Percentiles rank a stretch among this genome's conserved stretches.
Evolutionary conservation across 176 grass and related monocot genomes (phyloP).

Genomic region (Oryza meyeriana): DNA sequence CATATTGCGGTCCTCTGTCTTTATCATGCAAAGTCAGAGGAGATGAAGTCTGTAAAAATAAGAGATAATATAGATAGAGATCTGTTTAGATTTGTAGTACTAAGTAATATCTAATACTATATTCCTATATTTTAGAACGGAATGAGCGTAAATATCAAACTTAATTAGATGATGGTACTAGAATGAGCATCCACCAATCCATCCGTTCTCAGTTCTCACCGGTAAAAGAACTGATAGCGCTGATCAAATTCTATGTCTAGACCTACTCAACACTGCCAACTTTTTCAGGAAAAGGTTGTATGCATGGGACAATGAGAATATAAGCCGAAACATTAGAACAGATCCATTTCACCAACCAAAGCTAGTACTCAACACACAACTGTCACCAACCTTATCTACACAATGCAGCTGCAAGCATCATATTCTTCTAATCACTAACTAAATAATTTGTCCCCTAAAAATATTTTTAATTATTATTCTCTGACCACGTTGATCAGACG

Average conservation of each 20-base stretch:
- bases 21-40: no score
- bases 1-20: no score
- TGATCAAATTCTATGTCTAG: not conserved
- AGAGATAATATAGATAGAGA: no score
- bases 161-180: no score
- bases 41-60: no score
- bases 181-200: not conserved
- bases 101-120: no score
- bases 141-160: no score
- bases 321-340: slow-evolving; percentile 2
- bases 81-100: no score
- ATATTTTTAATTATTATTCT: not conserved
- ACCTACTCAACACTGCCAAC: not conserved
- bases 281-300: not conserved
- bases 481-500: slow-evolving; percentile 28
- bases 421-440: not conserved
- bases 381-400: not conserved
- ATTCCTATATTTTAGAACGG: no score
- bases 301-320: not conserved
- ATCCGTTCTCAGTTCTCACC: not conserved
- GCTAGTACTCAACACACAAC: not conserved
- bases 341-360: not conserved
- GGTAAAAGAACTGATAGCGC: not conserved
- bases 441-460: not conserved
- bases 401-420: not conserved